Percentiles rank a stretch among this genome's conserved stretches.
Evolutionary conservation across 179 eudicot species (phyloP).

Genomic region (Gypsophila paniculata): DNA sequence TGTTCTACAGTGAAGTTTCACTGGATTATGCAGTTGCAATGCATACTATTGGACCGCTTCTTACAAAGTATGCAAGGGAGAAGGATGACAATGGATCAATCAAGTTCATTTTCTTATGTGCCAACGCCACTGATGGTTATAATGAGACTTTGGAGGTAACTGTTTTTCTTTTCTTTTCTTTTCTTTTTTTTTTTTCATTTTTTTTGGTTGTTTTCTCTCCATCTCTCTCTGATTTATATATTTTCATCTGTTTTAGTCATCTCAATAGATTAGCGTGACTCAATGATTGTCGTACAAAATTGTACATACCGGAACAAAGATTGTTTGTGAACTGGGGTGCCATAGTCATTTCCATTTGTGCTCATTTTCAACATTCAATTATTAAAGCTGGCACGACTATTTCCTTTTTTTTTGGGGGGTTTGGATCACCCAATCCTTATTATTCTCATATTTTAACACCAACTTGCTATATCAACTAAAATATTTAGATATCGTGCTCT

Average conservation of each 20-base stretch:
- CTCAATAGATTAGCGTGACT: slow-evolving; percentile 4
- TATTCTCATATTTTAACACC: no score
- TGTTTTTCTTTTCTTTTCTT: not conserved
- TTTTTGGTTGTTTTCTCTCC: no score
- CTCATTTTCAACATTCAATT: not conserved
- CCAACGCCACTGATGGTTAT: slow-evolving; percentile 64
- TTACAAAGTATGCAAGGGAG: slow-evolving; percentile 60
- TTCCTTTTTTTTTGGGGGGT: no score
- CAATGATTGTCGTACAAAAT: not conserved
- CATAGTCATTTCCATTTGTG: not conserved
- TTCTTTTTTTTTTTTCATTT: not conserved
- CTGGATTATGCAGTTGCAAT: slow-evolving; percentile 84
- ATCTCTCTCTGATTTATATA: not conserved
- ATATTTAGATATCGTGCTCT: no score
- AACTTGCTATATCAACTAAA: no score
- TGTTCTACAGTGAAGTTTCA: slow-evolving; percentile 71
- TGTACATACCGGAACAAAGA: not conserved
- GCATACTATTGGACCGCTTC: slow-evolving; percentile 77
- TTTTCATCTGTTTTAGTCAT: not conserved
- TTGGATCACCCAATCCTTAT: no score
- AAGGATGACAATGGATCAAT: slow-evolving; percentile 39
- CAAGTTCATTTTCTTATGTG: slow-evolving; percentile 68
- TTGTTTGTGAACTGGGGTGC: not conserved
- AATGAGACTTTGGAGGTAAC: slow-evolving; percentile 73
- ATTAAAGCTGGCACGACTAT: not conserved